Conservation (phyloP, 306 rosid species). For the Pyrus bretschneideri region DNA sequence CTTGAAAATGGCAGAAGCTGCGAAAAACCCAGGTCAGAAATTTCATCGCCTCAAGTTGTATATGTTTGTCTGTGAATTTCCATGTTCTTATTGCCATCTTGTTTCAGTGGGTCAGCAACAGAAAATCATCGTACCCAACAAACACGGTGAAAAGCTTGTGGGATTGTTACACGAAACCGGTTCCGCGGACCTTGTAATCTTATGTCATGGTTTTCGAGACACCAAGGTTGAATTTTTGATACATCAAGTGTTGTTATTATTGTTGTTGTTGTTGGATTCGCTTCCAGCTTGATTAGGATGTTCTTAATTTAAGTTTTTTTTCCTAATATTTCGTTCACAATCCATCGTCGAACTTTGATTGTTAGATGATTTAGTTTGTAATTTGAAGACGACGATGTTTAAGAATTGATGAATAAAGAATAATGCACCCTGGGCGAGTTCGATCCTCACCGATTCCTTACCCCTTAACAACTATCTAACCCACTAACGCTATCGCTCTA, state of each 20-base stretch:
- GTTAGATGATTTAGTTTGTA: neutral
- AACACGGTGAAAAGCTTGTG: conserved; percentile 54
- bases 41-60: neutral
- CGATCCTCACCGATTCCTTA: too few species aligned
- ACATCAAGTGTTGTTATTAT: neutral
- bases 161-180: conserved; percentile 71
- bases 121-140: conserved; percentile 49
- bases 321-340: neutral
- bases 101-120: conserved; percentile 34
- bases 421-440: too few species aligned
- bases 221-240: conserved; percentile 46
- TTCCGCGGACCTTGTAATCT: conserved; percentile 51
- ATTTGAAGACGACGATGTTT: neutral
- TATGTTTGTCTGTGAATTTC: too few species aligned
- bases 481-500: too few species aligned
- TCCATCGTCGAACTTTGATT: neutral
- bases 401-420: too few species aligned
- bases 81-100: neutral
- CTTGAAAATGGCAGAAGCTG: conserved; percentile 45
- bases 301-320: neutral
- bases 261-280: neutral
- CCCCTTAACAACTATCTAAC: too few species aligned
- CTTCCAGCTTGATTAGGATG: neutral
- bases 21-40: conserved; percentile 36
- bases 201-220: conserved; percentile 66